Conservation (phyloP, 352 stramenopile species). For the Phytophthora fragariaefolia region DNA sequence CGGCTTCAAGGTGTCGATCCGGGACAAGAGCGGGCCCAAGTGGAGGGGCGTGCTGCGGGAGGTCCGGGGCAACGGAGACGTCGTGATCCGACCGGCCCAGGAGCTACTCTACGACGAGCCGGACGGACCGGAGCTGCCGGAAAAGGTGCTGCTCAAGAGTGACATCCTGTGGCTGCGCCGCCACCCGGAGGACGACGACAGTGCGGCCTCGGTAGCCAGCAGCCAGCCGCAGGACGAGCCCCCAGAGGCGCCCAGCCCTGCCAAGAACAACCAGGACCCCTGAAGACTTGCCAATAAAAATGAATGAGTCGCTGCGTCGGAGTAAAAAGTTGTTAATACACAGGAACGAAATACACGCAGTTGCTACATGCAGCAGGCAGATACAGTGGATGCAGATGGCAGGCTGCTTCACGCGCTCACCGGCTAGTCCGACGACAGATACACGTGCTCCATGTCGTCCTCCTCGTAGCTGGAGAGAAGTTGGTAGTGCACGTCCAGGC, state of each 20-base stretch:
- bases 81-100: slow-evolving; percentile 33
- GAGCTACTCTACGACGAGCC: slow-evolving; percentile 35
- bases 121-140: slow-evolving; percentile 22
- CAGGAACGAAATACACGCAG: slow-evolving; percentile 22
- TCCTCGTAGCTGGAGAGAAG: slow-evolving; percentile 83
- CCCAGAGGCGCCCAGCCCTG: slow-evolving; percentile 4
- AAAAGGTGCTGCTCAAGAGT: slow-evolving; percentile 35
- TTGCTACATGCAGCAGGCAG: slow-evolving; percentile 19
- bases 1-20: slow-evolving; percentile 28
- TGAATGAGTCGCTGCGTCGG: not conserved
- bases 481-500: slow-evolving; percentile 71
- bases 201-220: not conserved
- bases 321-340: slow-evolving; percentile 30
- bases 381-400: slow-evolving; percentile 17
- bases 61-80: slow-evolving; percentile 25
- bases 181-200: slow-evolving; percentile 15
- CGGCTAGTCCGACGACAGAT: slow-evolving; percentile 68
- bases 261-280: slow-evolving; percentile 17
- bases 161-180: slow-evolving; percentile 37
- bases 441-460: slow-evolving; percentile 81
- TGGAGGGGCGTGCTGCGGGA: slow-evolving; percentile 30
- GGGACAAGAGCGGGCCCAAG: slow-evolving; percentile 34
- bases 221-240: slow-evolving; percentile 19
- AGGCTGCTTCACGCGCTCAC: not conserved
- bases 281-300: slow-evolving; percentile 8